Base-by-base conservation (phyloP, 495 filamentous ascomycete genomes). In the Platismatia glauca region DNA sequence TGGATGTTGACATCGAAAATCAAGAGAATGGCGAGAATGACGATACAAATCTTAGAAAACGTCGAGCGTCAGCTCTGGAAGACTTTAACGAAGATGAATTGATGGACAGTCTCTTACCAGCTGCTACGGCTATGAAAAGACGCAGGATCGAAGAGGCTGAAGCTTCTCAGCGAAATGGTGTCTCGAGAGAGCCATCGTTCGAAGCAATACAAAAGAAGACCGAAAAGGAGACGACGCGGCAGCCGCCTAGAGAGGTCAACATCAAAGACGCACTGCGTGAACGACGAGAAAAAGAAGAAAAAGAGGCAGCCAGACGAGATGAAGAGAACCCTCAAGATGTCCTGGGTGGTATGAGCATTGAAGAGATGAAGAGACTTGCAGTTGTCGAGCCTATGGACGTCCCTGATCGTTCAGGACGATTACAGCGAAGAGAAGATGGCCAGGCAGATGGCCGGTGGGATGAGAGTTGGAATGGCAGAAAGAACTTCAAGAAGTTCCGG, bases 401-500 rank as follows among this genome's bases (percentile, higher is more conserved):
- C 13, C 77, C 74, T 0, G 31, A 70, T 16, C 70, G 73, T 8
- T 37, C 39, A 53, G 29, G 57, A 69, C 69, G 68, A 63, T 22
- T 35, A 53, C 44, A 59, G 69, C 69, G 67, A 58, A 65, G 34
- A 59, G 29, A 55, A 24, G 61, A 73, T 37, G 68, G 67, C 24
- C 73, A 77, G n/a, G 76, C 78, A 50, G 79, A 80, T 59, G 81
- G 82, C 13, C 82, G 91, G 29, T 97, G 95, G 94, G 85, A 97
- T 68, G 86, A 90, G 4, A 78, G 79, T 41, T 98, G 95, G 95
- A 96, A 97, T 70, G 94, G 95, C 0, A 83, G 93, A 8, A 95
- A 91, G 75, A 97, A 98, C 67, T 98, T 97, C 78, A 98, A 98
- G 73, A 86, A 83, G 66, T 98, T 98, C 66, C 81, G 84, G 6